Evolutionary conservation across 2,329 filamentous ascomycete species (phyloP).

Genomic region (Penicillium nordicum): DNA sequence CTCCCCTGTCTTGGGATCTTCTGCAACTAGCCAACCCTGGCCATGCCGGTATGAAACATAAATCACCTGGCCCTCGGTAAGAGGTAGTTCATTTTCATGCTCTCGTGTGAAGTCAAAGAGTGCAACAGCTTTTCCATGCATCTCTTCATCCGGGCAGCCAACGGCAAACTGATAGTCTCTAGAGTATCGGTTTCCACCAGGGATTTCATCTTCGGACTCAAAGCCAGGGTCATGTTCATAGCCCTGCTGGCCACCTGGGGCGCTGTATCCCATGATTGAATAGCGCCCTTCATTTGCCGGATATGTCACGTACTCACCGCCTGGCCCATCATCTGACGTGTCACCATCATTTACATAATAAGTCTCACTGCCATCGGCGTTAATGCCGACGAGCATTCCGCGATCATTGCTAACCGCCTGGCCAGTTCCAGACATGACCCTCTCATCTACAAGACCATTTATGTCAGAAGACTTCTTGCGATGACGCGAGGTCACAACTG

Average conservation of each 20-base stretch:
- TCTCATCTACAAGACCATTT: constrained; percentile 40
- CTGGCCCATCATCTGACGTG: constrained; percentile 62
- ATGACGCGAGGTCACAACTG: constrained; percentile 77
- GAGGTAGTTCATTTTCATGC: constrained; percentile 91
- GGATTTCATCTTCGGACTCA: constrained; percentile 49
- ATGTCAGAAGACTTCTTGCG: constrained; percentile 67
- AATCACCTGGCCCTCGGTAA: constrained; percentile 93
- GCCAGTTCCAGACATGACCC: constrained; percentile 8
- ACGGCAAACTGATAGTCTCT: constrained; percentile 94
- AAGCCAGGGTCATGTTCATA: constrained; percentile 32
- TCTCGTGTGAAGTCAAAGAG: constrained; percentile 93
- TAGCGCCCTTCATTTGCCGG: constrained; percentile 62
- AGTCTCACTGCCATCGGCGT: constrained; percentile 68
- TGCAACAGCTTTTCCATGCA: constrained; percentile 93
- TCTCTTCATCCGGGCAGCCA: constrained; percentile 91
- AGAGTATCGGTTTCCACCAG: constrained; percentile 70
- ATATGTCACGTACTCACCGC: constrained; percentile 78
- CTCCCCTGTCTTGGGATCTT: constrained; percentile 90
- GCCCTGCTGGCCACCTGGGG: constrained; percentile 43
- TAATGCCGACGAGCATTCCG: constrained; percentile 64
- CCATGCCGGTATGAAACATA: constrained; percentile 94
- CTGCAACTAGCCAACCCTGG: constrained; percentile 94
- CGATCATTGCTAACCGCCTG: constrained; percentile 54
- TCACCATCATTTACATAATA: constrained; percentile 70
- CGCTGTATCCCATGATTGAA: constrained; percentile 42